phyloP scores from a whole-genome alignment of 768 basidiomycete species.

The Saitozyma sp. region DNA sequence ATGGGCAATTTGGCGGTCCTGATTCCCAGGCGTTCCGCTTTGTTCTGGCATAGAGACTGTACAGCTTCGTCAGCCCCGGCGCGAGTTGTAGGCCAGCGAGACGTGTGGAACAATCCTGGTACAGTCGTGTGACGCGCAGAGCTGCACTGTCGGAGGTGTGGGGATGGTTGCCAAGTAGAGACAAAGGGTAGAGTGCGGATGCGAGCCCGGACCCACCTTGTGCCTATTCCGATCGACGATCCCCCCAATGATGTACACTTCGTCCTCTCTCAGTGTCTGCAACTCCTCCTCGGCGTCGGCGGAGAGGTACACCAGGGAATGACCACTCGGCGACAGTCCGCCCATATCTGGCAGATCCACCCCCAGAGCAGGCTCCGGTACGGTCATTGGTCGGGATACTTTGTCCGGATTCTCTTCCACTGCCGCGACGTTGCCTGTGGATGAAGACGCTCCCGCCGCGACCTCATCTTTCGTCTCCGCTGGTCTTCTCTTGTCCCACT shows the following conservation, averaged over 20 bases:
- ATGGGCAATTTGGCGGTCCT: conserved; percentile 90
- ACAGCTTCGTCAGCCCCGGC: conserved; percentile 3
- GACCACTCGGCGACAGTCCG: neutral
- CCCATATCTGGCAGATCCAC: neutral
- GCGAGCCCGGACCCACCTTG: conserved; percentile 62
- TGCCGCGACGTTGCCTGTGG: too few species aligned
- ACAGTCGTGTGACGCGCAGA: too few species aligned
- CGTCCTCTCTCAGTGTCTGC: conserved; percentile 73
- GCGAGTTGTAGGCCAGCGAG: too few species aligned
- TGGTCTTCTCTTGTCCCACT: too few species aligned
- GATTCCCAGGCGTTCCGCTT: conserved; percentile 71
- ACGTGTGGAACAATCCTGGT: too few species aligned
- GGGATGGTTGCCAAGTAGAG: neutral
- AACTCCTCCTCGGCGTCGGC: conserved; percentile 89
- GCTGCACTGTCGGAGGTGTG: neutral
- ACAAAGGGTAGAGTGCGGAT: neutral
- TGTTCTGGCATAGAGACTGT: conserved; percentile 87
- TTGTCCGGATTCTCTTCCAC: neutral
- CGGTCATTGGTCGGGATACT: neutral
- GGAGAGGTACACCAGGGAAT: conserved; percentile 78
- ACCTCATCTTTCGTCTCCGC: too few species aligned
- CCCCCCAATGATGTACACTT: conserved; percentile 93
- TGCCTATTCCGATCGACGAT: conserved; percentile 95
- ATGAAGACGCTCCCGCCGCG: too few species aligned
- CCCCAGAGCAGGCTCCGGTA: neutral